Base-by-base conservation (phyloP, 805 yeast species). In the Spathaspora girioi region DNA sequence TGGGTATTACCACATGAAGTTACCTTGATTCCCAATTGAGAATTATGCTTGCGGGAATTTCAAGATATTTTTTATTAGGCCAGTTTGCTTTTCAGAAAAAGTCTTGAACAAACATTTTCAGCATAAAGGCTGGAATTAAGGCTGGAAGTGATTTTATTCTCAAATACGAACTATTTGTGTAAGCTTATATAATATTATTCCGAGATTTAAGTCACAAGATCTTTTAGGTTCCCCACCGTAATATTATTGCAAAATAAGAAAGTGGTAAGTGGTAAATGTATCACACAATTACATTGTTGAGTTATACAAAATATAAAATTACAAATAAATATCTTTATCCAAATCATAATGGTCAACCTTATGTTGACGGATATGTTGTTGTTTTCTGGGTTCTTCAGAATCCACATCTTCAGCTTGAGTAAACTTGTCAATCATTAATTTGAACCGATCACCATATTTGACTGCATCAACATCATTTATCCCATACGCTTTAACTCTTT, bases 401-500 rank as follows among this genome's bases (percentile, higher is more conserved):
- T 38, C 49, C 7, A 41, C 45, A 43, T 49, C 46, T 26, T 44
- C 43, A 5, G 46, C 52, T 27, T 32, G 31, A 19, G 26, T 38
- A 15, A 48, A 47, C 35, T 41, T 42, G 32, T 20, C 51, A n/a
- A 54, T 48, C 54, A 63, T 46, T 26, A 51, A 50, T 27, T 59
- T 59, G 32, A 67, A 55, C n/a, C 66, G 63, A 27, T 62, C 56
- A 8, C 51, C 44, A 48, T 63, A 62, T 48, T 57, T 62, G 51
- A 58, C 62, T 9, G 70, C 54, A 42, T 59, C 59, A 26, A 54
- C 56, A 43, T 67, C 73, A 27, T 60, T 61, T 18, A 68, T 65
- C 8, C 74, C 74, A 50, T 63, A 69, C 1, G 57, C 69, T 50
- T 64, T 62, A 29, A 68, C 38, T 19, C 58, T 58, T 20, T 48